Conservation (phyloP, 2,329 filamentous ascomycete species). For the Amauroascus verrucosus region DNA sequence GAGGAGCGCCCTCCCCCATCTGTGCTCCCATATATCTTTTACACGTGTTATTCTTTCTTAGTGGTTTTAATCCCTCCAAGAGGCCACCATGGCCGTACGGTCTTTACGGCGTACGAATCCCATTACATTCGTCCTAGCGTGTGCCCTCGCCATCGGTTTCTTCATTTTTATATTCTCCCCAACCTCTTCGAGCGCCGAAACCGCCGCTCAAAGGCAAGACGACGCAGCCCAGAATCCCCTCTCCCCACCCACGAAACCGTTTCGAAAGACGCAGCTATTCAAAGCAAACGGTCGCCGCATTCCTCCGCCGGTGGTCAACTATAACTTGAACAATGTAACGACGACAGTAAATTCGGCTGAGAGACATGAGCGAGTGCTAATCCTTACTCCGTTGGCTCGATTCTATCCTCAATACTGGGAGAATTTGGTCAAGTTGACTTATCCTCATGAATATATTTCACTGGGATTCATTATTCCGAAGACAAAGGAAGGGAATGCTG, state of each 20-base stretch:
- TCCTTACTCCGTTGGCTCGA: constrained; percentile 82
- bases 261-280: constrained; percentile 52
- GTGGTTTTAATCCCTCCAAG: neutral
- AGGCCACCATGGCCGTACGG: constrained; percentile 48
- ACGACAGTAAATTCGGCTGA: constrained; percentile 63
- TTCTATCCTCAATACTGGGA: constrained; percentile 97
- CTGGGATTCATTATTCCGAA: constrained; percentile 94
- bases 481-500: constrained; percentile 80
- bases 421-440: constrained; percentile 71
- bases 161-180: constrained; percentile 53
- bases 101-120: constrained; percentile 69
- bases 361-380: constrained; percentile 76
- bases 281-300: constrained; percentile 40
- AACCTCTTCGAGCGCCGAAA: constrained; percentile 44
- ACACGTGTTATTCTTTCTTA: neutral
- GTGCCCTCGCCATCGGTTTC: constrained; percentile 61
- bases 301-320: constrained; percentile 79
- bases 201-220: constrained; percentile 43
- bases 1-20: neutral
- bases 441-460: constrained; percentile 90
- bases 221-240: constrained; percentile 58
- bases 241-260: constrained; percentile 63
- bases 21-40: neutral
- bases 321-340: constrained; percentile 91
- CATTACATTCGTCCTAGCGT: constrained; percentile 62